Evolutionary conservation across 2,329 filamentous ascomycete genomes (phyloP), one percentile per base, ranked within the genome.

Genomic region (Arthrocladium fulminans): DNA sequence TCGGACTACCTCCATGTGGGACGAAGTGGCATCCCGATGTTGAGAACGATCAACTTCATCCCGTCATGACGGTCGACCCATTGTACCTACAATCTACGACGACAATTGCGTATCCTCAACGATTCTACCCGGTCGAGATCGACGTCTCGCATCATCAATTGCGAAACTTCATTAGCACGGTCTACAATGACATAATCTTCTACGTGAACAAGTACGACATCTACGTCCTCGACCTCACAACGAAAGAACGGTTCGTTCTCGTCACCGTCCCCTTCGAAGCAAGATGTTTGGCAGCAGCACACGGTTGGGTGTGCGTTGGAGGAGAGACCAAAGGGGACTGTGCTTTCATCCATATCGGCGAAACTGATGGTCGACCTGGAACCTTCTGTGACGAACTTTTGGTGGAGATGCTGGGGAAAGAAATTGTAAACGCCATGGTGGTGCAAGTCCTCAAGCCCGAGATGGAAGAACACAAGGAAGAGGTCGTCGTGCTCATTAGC

Each of bases 221-320:
- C 45, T 83, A 84, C 59, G 76, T 78, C 29, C 76, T 90, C 49
- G 77, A 89, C 60, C 80, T 83, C 50, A 77, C 68, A 51, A 81
- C 77, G 57, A 41, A 55, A 7, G 80, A 73, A 64, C 84, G 81
- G 73, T 82, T 79, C 69, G 86, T 84, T 68, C 83, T 77, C 52
- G 79, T 86, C 64, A 86, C 80, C 45, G 72, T 81, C 24, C 80
- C 74, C 56, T 92, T 82, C 44, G 74, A 79, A 50, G 77, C 89
- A n/a, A 79, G 86, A 68, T 97, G 90, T 65, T 78, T 96, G 5
- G 84, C 87, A n/a, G 85, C 87, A 6, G 83, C 81, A 46, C 79
- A 86, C 59, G 88, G 88, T 45, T 97, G 87, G 84, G 76, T 97
- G 30, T 95, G 87, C 59, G 86, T 89, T 40, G 92, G 90, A 40